Percentiles rank a stretch among this genome's conserved stretches.
phyloP scores from a whole-genome alignment of 352 stramenopile genomes.

The Thalassiosira mediterranea region DNA sequence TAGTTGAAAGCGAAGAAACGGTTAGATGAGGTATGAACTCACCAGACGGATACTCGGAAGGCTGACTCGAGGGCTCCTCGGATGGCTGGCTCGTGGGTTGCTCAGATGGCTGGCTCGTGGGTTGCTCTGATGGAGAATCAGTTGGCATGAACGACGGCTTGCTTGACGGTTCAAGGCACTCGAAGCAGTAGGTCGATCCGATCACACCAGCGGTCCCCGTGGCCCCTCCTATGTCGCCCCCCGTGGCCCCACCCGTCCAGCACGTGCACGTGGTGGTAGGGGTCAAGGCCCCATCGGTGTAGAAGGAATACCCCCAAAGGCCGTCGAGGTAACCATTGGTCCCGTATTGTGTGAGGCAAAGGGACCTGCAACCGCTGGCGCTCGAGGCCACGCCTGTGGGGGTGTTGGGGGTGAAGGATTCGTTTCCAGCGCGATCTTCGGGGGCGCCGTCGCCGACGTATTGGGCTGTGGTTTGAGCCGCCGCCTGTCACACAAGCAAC shows the following conservation, averaged over 20 bases:
- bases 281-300: no score
- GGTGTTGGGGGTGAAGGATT: no score
- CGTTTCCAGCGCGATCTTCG: no score
- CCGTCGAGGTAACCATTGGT: no score
- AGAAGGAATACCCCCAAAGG: no score
- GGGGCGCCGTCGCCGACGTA: no score
- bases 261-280: background rate
- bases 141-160: constrained; percentile 12
- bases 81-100: constrained; percentile 3
- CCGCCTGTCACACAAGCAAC: no score
- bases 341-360: no score
- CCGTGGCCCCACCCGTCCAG: background rate
- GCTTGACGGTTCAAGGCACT: background rate
- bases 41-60: background rate
- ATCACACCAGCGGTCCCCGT: background rate
- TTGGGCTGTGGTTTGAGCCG: no score
- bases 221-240: background rate
- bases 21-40: background rate
- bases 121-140: constrained; percentile 2
- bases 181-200: background rate
- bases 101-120: constrained; percentile 7
- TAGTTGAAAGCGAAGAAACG: background rate
- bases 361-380: no score
- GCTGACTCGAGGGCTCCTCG: background rate
- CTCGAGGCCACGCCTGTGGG: no score